Percentiles rank a stretch among this genome's conserved stretches.
Evolutionary conservation across 2,329 filamentous ascomycete species (phyloP).

Genomic region (Aspergillus viridinutans): DNA sequence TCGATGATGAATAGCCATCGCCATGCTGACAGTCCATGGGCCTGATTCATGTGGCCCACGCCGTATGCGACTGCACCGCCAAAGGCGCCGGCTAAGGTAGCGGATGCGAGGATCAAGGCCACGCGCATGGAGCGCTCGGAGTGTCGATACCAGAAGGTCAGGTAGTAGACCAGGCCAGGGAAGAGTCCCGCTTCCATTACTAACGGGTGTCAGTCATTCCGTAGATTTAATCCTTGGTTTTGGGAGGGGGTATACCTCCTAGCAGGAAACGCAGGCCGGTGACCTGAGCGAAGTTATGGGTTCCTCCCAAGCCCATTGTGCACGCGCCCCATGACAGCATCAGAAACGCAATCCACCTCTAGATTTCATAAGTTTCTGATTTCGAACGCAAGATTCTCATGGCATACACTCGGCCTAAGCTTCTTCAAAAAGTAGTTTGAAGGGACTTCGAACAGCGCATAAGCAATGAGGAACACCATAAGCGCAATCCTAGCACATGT

Average conservation of each 20-base stretch:
- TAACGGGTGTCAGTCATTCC: neutral
- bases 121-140: conserved; percentile 57
- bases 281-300: conserved; percentile 41
- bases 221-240: neutral
- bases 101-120: conserved; percentile 52
- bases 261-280: conserved; percentile 47
- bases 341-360: conserved; percentile 48
- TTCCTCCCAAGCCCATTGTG: conserved; percentile 47
- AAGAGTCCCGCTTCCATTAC: conserved; percentile 51
- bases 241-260: conserved; percentile 22
- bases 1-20: conserved; percentile 48
- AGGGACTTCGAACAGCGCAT: conserved; percentile 48
- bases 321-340: conserved; percentile 49
- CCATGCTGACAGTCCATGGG: conserved; percentile 38
- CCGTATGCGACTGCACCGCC: conserved; percentile 54
- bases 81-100: conserved; percentile 52
- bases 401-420: conserved; percentile 39
- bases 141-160: conserved; percentile 54
- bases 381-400: neutral
- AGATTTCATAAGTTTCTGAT: neutral
- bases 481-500: conserved; percentile 37
- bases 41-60: conserved; percentile 36
- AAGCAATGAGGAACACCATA: conserved; percentile 48
- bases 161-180: conserved; percentile 46
- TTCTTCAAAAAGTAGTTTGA: conserved; percentile 50